phyloP scores from a whole-genome alignment of 208 protist species.

The Wallacemonas collosoma region DNA sequence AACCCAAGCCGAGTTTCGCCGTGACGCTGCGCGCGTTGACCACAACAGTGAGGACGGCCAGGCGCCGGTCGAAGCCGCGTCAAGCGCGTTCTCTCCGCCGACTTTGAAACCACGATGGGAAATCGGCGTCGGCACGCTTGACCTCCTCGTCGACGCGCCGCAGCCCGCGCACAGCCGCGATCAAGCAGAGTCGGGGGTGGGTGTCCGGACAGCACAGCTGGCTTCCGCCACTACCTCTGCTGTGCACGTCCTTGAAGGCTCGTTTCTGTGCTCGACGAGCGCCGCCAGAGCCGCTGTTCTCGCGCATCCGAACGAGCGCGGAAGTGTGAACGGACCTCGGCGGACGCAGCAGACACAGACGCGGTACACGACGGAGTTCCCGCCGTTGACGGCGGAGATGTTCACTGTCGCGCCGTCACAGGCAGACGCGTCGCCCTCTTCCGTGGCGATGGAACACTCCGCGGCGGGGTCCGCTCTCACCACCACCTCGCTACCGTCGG shows the following conservation, averaged over 20 bases:
- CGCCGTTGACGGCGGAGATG: neutral
- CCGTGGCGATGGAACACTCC: neutral
- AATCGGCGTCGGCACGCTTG: too few species aligned
- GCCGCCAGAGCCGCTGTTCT: neutral
- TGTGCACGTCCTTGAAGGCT: neutral
- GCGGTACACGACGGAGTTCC: neutral
- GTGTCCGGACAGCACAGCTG: too few species aligned
- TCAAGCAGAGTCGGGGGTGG: too few species aligned
- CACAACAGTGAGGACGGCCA: too few species aligned
- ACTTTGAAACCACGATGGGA: too few species aligned
- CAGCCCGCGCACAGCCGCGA: too few species aligned
- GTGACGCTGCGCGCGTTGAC: too few species aligned
- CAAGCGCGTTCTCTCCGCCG: too few species aligned
- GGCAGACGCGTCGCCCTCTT: neutral
- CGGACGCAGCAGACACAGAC: slow-evolving; percentile 16
- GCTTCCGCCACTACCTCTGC: too few species aligned
- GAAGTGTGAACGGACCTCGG: neutral
- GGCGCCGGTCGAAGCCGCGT: too few species aligned
- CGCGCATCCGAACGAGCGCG: neutral
- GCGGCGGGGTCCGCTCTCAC: neutral
- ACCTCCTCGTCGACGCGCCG: too few species aligned
- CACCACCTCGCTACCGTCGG: neutral
- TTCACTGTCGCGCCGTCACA: neutral
- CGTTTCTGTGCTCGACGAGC: neutral
- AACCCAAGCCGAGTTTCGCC: too few species aligned